Conservation (phyloP, 2,329 filamentous ascomycete species). For the Fonsecaea monophora region DNA sequence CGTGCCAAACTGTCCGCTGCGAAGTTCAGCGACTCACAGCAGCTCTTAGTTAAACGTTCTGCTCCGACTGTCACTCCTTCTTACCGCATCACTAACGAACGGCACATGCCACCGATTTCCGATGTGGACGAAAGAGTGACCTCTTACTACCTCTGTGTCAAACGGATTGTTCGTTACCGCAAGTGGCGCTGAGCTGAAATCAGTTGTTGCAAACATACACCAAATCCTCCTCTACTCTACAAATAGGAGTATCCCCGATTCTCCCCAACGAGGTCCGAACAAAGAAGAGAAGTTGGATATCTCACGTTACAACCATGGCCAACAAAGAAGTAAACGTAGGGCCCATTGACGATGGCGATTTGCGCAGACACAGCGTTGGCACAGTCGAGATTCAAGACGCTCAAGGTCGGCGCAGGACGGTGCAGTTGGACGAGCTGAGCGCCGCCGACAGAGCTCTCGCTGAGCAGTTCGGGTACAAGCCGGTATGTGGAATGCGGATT, state of each 20-base stretch:
- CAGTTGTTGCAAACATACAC: slow-evolving; percentile 6
- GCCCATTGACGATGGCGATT: slow-evolving; percentile 21
- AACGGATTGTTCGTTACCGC: slow-evolving; percentile 37
- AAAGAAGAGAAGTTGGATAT: not conserved
- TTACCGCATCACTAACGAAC: slow-evolving; percentile 16
- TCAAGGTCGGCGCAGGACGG: slow-evolving; percentile 33
- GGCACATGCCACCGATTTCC: slow-evolving; percentile 31
- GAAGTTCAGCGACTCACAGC: not conserved
- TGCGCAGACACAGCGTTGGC: slow-evolving; percentile 35
- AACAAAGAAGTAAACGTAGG: slow-evolving; percentile 22
- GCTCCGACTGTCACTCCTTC: slow-evolving; percentile 10
- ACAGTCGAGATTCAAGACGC: slow-evolving; percentile 34
- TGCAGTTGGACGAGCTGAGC: slow-evolving; percentile 41
- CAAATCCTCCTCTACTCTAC: slow-evolving; percentile 2
- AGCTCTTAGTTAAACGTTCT: not conserved
- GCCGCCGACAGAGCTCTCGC: slow-evolving; percentile 42
- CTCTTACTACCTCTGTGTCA: slow-evolving; percentile 30
- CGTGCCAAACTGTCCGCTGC: slow-evolving; percentile 2
- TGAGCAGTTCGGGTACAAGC: slow-evolving; percentile 45
- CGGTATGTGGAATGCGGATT: slow-evolving; percentile 36
- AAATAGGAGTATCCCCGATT: slow-evolving; percentile 4
- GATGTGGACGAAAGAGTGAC: slow-evolving; percentile 25
- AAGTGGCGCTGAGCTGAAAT: slow-evolving; percentile 34
- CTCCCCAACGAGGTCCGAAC: not conserved
- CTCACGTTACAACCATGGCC: slow-evolving; percentile 15